phyloP scores from a whole-genome alignment of 768 basidiomycete species.

The Lyophyllum shimeji region DNA sequence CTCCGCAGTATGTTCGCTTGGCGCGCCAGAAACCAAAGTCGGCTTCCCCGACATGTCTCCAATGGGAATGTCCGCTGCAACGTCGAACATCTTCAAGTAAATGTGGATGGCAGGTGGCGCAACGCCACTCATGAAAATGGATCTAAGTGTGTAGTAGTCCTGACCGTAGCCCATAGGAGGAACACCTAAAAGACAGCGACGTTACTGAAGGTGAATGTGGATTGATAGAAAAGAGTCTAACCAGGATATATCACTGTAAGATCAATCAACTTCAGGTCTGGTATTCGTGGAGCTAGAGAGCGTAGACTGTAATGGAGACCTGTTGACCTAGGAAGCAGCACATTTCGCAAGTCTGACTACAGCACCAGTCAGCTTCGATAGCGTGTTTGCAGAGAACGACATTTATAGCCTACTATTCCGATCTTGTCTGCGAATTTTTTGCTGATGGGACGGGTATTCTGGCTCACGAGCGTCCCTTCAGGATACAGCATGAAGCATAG shows the following conservation, averaged over 20 bases:
- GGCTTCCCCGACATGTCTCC: constrained; percentile 48
- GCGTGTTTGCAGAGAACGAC: not conserved
- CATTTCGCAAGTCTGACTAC: constrained; percentile 76
- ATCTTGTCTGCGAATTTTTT: constrained; percentile 86
- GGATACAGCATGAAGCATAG: constrained; percentile 89
- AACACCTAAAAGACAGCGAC: constrained; percentile 50
- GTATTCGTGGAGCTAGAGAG: constrained; percentile 75
- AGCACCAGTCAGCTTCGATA: not conserved
- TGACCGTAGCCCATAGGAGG: constrained; percentile 83
- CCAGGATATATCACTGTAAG: constrained; percentile 92
- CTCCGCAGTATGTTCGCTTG: constrained; percentile 31
- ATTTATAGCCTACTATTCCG: constrained; percentile 69
- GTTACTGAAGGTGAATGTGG: not conserved
- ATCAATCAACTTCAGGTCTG: constrained; percentile 81
- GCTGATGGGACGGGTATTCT: constrained; percentile 81
- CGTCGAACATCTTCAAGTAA: constrained; percentile 80
- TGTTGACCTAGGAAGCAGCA: constrained; percentile 90
- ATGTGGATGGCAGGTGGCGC: constrained; percentile 86
- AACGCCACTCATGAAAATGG: constrained; percentile 79
- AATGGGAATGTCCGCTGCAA: constrained; percentile 65
- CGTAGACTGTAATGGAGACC: constrained; percentile 86
- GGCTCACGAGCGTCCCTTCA: constrained; percentile 92
- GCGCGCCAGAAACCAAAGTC: constrained; percentile 23
- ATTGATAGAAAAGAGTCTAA: constrained; percentile 20
- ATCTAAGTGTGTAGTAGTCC: constrained; percentile 84